Evolutionary conservation across 2,329 filamentous ascomycete genomes (phyloP).

Genomic region (Beauveria caledonica): DNA sequence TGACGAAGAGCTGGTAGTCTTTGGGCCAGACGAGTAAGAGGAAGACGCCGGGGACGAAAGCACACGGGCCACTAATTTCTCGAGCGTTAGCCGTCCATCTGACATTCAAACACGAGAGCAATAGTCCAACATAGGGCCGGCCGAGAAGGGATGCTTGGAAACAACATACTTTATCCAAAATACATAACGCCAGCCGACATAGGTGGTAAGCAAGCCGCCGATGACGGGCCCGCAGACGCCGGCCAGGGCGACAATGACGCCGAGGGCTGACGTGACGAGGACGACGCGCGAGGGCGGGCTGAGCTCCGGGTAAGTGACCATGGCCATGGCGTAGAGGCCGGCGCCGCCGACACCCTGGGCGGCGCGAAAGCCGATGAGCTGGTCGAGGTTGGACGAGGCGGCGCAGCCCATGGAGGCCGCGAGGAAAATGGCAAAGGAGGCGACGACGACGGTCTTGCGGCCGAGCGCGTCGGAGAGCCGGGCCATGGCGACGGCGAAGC

Average conservation of each 20-base stretch:
- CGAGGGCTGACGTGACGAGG: conserved; percentile 13
- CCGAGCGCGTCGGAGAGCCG: conserved; percentile 15
- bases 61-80: conserved; percentile 3
- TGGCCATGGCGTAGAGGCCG: conserved; percentile 17
- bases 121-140: background rate
- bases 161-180: conserved; percentile 17
- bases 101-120: background rate
- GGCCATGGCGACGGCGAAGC: conserved; percentile 16
- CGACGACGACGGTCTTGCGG: conserved; percentile 10
- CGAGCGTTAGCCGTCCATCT: too few species aligned
- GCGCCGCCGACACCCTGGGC: conserved; percentile 17
- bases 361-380: conserved; percentile 18
- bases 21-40: conserved; percentile 11
- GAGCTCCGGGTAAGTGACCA: conserved; percentile 17
- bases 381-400: conserved; percentile 14
- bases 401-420: conserved; percentile 15
- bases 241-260: conserved; percentile 16
- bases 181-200: conserved; percentile 14
- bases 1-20: conserved; percentile 11
- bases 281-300: conserved; percentile 13
- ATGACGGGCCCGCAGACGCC: conserved; percentile 17
- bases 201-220: conserved; percentile 14
- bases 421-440: conserved; percentile 15
- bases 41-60: conserved; percentile 5
- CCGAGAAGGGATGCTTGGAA: background rate